These are phyloP conservation scores for Rosa chinensis DNA, from an alignment of 306 rosid genomes.

Conservation along the genomic window DNA sequence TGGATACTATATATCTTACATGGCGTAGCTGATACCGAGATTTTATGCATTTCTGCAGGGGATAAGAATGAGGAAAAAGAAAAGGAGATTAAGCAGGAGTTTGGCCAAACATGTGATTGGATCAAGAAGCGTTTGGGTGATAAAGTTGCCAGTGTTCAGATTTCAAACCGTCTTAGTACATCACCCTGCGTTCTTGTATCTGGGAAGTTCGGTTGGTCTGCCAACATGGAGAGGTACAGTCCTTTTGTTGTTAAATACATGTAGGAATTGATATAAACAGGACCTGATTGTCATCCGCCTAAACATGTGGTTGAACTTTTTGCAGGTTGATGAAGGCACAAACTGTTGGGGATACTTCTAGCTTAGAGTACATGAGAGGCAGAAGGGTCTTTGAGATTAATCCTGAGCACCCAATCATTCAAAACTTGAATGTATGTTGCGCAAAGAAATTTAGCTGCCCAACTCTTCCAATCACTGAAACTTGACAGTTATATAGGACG, in stretches of 20 bases:
- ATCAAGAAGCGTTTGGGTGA: constrained; percentile 88
- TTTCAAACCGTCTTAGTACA: constrained; percentile 84
- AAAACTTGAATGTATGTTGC: constrained; percentile 72
- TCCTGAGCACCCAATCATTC: constrained; percentile 80
- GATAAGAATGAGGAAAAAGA: constrained; percentile 91
- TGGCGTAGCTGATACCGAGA: background rate
- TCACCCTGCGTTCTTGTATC: constrained; percentile 95
- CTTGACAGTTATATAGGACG: background rate
- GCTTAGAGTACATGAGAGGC: constrained; percentile 94
- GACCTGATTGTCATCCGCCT: constrained; percentile 12
- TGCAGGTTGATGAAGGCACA: constrained; percentile 93
- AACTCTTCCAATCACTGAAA: background rate
- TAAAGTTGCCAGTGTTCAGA: constrained; percentile 89
- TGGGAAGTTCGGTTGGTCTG: constrained; percentile 99
- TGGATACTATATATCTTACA: constrained; percentile 1
- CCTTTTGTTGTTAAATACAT: constrained; percentile 5
- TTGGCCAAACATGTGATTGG: constrained; percentile 88
- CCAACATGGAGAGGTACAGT: constrained; percentile 91
- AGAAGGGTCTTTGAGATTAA: constrained; percentile 98
- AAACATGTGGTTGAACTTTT: constrained; percentile 3
- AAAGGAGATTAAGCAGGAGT: constrained; percentile 85
- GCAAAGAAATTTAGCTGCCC: background rate
- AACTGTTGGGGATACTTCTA: constrained; percentile 75
- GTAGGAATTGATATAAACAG: constrained; percentile 4
- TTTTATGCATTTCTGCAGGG: constrained; percentile 47